Evolutionary conservation across 1,284 basidiomycete species (phyloP), one percentile per base, ranked within the genome.

Genomic region (Psilocybe mexicana): DNA sequence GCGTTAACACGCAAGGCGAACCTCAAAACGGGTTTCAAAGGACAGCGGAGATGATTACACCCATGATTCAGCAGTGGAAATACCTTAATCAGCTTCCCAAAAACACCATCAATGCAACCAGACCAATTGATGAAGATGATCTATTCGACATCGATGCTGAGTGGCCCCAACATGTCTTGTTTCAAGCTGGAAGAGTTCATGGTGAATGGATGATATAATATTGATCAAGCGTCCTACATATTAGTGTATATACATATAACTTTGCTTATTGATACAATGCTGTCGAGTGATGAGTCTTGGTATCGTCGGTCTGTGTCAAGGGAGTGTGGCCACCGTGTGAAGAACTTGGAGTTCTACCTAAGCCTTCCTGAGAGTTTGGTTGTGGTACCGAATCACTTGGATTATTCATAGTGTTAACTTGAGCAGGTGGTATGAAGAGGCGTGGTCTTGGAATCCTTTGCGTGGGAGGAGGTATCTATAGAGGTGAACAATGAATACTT

Each of bases 281-380:
- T 23, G 23, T 46, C 47, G 30, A 46, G 61, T 35, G 44, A 4
- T 33, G 30, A 36, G 26, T 57, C 45, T 48, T 61, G 33, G 62
- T 58, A 52, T 66, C 58, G 57, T 55, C 65, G 58, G 67, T 49
- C 56, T 70, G 64, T 70, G 61, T 73, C 25, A 73, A 70, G 35
- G 86, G 83, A 25, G 85, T 81, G 55, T 73, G 73, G 36, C 79
- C 81, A 26, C 84, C 84, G 67, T 86, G 79, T 24, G 78, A 79
- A 36, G 85, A 86, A 57, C 76, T 80, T 0, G 85, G 86, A 25
- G 85, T 87, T 63, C 80, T 72, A 51, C 76, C 79, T 38, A 69
- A 64, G 54, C 70, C 70, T 52, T 72, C 73, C 52, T 71, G 69
- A 24, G 62, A 57, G 42, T 68, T 61, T 38, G 63, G 36, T 28